These are phyloP conservation scores for Tremella mesenterica DNA, from an alignment of 768 basidiomycete genomes.

Conservation along the genomic window DNA sequence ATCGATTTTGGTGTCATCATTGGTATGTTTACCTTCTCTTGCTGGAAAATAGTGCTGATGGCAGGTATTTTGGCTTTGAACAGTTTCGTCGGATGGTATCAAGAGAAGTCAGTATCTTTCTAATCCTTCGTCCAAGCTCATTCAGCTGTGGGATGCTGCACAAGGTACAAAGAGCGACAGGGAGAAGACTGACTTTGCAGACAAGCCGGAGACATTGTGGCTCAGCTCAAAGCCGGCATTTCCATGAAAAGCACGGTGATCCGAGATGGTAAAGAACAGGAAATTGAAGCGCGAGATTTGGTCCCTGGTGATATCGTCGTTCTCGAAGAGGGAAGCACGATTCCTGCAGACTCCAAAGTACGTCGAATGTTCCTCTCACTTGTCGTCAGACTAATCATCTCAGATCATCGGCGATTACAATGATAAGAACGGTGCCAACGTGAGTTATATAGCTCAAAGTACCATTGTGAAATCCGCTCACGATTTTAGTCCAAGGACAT, in stretches of 20 bases:
- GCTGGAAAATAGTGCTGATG: no score
- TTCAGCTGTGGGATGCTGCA: no score
- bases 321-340: slow-evolving; percentile 49
- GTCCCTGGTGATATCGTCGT: slow-evolving; percentile 49
- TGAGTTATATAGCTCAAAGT: no score
- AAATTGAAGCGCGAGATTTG: slow-evolving; percentile 49
- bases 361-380: not conserved
- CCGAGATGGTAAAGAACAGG: slow-evolving; percentile 47
- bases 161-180: not conserved
- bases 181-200: slow-evolving; percentile 4
- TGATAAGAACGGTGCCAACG: slow-evolving; percentile 45
- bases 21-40: no score
- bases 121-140: no score
- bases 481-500: slow-evolving; percentile 41
- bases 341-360: slow-evolving; percentile 49
- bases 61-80: slow-evolving; percentile 40
- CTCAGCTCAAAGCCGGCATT: slow-evolving; percentile 51
- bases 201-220: slow-evolving; percentile 51
- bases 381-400: not conserved
- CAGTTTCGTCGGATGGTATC: slow-evolving; percentile 50
- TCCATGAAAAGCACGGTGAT: slow-evolving; percentile 48
- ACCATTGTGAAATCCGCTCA: not conserved
- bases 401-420: slow-evolving; percentile 48
- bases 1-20: slow-evolving; percentile 52
- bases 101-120: slow-evolving; percentile 45